A percentile compares a stretch with the other conserved stretches of the same genome.
Conservation (phyloP, 768 basidiomycete genomes). For the Pulveroboletus frians region DNA sequence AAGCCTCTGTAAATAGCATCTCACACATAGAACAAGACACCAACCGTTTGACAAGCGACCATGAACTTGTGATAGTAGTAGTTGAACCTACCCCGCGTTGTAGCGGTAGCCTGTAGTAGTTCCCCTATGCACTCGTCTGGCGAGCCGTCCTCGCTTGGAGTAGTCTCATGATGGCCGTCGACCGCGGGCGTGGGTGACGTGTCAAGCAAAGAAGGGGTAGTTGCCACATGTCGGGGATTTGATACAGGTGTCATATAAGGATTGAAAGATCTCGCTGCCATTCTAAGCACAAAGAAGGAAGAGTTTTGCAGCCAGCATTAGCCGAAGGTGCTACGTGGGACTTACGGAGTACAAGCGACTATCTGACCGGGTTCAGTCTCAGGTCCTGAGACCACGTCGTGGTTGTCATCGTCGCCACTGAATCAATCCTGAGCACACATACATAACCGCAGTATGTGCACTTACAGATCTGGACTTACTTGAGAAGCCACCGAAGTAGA, state of each 20-base stretch:
- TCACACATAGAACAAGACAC: background rate
- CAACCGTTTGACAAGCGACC: constrained; percentile 10
- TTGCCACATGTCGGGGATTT: constrained; percentile 14
- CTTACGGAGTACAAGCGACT: constrained; percentile 19
- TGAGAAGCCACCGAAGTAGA: background rate
- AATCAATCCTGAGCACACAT: background rate
- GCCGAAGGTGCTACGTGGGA: background rate
- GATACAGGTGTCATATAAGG: constrained; percentile 26
- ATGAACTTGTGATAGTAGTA: constrained; percentile 12
- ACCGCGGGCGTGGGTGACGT: constrained; percentile 7
- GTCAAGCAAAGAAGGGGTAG: background rate
- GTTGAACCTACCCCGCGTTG: constrained; percentile 10
- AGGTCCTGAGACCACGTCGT: background rate
- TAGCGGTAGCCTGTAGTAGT: constrained; percentile 15
- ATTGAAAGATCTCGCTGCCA: constrained; percentile 15
- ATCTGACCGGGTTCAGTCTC: background rate
- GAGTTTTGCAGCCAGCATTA: background rate
- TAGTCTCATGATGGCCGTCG: background rate
- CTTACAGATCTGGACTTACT: constrained; percentile 9
- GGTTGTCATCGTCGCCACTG: background rate
- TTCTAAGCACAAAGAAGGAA: constrained; percentile 1
- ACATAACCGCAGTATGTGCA: background rate
- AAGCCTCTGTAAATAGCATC: background rate
- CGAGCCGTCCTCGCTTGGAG: background rate
- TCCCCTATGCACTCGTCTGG: constrained; percentile 1